Percentiles rank a stretch among this genome's conserved stretches.
These are phyloP conservation scores for Paracoccidioides brasiliensis DNA, from an alignment of 2,329 filamentous ascomycete genomes.

Conservation along the genomic window DNA sequence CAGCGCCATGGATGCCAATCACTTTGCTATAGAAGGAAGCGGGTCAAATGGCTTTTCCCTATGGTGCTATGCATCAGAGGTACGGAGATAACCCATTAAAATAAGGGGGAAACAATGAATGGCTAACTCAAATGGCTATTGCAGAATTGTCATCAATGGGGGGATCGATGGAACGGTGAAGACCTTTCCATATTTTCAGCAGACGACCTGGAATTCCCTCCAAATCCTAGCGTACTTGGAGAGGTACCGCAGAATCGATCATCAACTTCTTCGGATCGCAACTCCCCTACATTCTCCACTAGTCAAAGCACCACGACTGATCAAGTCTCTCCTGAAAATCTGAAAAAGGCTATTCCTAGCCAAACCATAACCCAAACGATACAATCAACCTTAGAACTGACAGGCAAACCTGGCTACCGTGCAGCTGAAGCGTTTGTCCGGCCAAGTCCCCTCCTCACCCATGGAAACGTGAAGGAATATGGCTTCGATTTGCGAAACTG, in stretches of 20 bases:
- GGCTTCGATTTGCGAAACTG: conserved; percentile 74
- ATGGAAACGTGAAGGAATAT: conserved; percentile 56
- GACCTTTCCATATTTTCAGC: conserved; percentile 80
- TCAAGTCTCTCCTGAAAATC: conserved; percentile 58
- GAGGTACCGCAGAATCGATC: conserved; percentile 26
- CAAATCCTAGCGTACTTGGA: conserved; percentile 18
- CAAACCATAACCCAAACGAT: conserved; percentile 44
- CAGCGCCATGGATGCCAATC: conserved; percentile 88
- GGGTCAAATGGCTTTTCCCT: conserved; percentile 73
- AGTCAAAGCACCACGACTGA: conserved; percentile 33
- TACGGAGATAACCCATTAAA: conserved; percentile 38
- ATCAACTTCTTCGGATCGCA: conserved; percentile 22
- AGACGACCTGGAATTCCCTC: conserved; percentile 56
- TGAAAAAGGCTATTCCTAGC: conserved; percentile 54
- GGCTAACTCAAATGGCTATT: neutral
- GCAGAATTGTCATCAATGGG: conserved; percentile 74
- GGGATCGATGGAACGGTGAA: conserved; percentile 95
- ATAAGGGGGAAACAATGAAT: conserved; percentile 13
- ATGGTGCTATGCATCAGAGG: conserved; percentile 71
- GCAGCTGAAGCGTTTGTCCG: conserved; percentile 89
- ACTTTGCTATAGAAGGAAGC: conserved; percentile 79
- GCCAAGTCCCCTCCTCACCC: conserved; percentile 63
- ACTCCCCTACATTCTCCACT: conserved; percentile 42
- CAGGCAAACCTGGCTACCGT: conserved; percentile 60
- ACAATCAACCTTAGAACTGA: conserved; percentile 42